Base-by-base conservation (phyloP, 208 protist genomes). In the Crithidia thermophila region DNA sequence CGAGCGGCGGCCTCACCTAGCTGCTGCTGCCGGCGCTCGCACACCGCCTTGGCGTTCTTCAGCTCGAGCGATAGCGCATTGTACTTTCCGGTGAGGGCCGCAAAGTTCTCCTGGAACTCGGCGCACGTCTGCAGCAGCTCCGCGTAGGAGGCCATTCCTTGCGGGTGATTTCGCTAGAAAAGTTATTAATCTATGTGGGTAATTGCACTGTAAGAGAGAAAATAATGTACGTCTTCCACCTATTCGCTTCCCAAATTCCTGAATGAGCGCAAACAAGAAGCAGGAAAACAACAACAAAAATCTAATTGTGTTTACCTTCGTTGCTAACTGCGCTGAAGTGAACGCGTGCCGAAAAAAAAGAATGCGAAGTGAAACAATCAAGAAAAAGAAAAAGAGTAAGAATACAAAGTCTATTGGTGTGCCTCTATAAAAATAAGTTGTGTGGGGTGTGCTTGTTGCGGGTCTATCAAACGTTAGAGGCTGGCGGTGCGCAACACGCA, bases 21-120 rank as follows among this genome's bases (percentile, higher is more conserved):
- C 61, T 83, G 72, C 59, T 67, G 50, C 51, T 74, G 59, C 27
- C 55, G 55, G 31, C 58, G 68, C 46, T 74, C 68, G 20, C 51
- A 66, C 3, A 74, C 40, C 28, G 79, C 68, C 39, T 74, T 67
- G n/a, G 82, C 61, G 16, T 72, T 51, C 59, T 78, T 77, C 42
- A 88, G 55, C 55, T 90, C 75, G 27, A 90, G 77, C 21, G 53
- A 34, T 14, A 83, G 40, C 14, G 68, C 75, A 57, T 82, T 88
- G 79, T 85, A 90, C 59, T 91, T 91, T 27, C 70, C 83, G 43
- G 74, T 90, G 20, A 95, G 74, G 10, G 67, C 72, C 36, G 87
- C 72, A 49, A 95, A 95, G 72, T 95, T 95, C 36, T 85, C 78
- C 55, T 91, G 84, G 60, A 90, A 95, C 77, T 93, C 87, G 11